A percentile compares a stretch with the other conserved stretches of the same genome.
Evolutionary conservation across 2,329 filamentous ascomycete genomes (phyloP).

Genomic region (Pseudopithomyces maydicus): DNA sequence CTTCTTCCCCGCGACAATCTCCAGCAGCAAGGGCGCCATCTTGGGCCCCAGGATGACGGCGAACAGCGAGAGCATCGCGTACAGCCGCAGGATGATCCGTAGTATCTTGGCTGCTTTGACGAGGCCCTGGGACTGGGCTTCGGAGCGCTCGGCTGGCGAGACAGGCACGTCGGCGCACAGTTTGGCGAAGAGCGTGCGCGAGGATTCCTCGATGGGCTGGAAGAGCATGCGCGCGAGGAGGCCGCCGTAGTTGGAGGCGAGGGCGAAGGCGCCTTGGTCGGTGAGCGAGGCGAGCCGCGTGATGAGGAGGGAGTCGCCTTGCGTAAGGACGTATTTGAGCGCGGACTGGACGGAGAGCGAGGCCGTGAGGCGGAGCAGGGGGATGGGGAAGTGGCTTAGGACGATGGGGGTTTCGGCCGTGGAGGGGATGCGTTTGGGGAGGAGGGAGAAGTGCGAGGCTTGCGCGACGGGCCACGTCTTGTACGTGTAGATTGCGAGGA

Average conservation of each 20-base stretch:
- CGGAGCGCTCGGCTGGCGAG: conserved; percentile 15
- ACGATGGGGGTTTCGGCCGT: conserved; percentile 31
- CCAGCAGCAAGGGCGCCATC: conserved; percentile 73
- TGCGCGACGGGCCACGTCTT: conserved; percentile 63
- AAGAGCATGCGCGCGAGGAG: conserved; percentile 87
- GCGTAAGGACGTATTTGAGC: conserved; percentile 91
- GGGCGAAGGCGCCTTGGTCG: conserved; percentile 88
- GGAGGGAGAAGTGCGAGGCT: conserved; percentile 70
- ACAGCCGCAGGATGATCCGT: conserved; percentile 69
- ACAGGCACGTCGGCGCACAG: conserved; percentile 60
- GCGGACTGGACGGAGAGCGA: conserved; percentile 86
- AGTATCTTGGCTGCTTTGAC: conserved; percentile 59
- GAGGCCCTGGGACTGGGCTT: conserved; percentile 29
- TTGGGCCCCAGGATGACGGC: conserved; percentile 74
- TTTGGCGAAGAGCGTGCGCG: conserved; percentile 85
- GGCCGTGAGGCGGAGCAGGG: conserved; percentile 73
- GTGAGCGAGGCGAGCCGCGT: conserved; percentile 74
- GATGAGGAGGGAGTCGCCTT: conserved; percentile 91
- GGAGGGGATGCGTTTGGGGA: conserved; percentile 53
- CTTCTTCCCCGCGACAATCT: conserved; percentile 73
- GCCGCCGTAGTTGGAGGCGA: conserved; percentile 91
- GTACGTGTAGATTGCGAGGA: conserved; percentile 73
- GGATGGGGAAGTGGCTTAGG: conserved; percentile 63
- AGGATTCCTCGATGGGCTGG: conserved; percentile 94
- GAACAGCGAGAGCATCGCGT: conserved; percentile 73